Evolutionary conservation across 768 basidiomycete genomes (phyloP).

Genomic region (Trametes gibbosa): DNA sequence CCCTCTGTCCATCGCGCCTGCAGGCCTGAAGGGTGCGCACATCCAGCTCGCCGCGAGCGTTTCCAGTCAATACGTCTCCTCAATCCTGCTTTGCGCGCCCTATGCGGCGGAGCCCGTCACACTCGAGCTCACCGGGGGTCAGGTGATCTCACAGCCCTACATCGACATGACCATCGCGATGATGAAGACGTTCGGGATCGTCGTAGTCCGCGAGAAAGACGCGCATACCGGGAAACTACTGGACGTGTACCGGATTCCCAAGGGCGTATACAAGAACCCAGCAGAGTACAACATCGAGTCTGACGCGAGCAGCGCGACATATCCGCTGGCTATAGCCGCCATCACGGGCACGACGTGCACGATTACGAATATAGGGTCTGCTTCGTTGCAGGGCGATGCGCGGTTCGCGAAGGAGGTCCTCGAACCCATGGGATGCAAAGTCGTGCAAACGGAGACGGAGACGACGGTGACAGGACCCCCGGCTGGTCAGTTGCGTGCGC

Average conservation of each 20-base stretch:
- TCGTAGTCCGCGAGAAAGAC: constrained; percentile 66
- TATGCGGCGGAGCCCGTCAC: constrained; percentile 83
- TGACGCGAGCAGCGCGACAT: constrained; percentile 94
- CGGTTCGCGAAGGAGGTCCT: constrained; percentile 91
- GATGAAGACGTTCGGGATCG: constrained; percentile 91
- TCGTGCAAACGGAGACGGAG: constrained; percentile 81
- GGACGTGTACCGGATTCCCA: constrained; percentile 88
- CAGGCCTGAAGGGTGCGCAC: constrained; percentile 76
- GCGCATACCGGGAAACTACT: constrained; percentile 54
- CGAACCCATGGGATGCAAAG: constrained; percentile 92
- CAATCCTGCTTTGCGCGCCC: constrained; percentile 93
- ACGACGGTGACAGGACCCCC: constrained; percentile 94
- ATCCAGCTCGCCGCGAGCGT: constrained; percentile 92
- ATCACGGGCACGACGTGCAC: constrained; percentile 97
- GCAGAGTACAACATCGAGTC: constrained; percentile 85
- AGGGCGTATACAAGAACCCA: constrained; percentile 75
- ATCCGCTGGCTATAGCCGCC: constrained; percentile 95
- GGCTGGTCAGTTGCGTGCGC: constrained; percentile 72
- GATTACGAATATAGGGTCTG: constrained; percentile 85
- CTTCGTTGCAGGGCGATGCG: constrained; percentile 96
- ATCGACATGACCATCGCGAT: constrained; percentile 99
- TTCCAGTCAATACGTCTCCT: constrained; percentile 97
- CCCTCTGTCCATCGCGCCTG: constrained; percentile 80
- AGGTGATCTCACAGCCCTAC: constrained; percentile 98
- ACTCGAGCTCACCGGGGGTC: constrained; percentile 88